These are phyloP conservation scores for Colletotrichum lini DNA, from an alignment of 2,329 filamentous ascomycete species.

Conservation along the genomic window DNA sequence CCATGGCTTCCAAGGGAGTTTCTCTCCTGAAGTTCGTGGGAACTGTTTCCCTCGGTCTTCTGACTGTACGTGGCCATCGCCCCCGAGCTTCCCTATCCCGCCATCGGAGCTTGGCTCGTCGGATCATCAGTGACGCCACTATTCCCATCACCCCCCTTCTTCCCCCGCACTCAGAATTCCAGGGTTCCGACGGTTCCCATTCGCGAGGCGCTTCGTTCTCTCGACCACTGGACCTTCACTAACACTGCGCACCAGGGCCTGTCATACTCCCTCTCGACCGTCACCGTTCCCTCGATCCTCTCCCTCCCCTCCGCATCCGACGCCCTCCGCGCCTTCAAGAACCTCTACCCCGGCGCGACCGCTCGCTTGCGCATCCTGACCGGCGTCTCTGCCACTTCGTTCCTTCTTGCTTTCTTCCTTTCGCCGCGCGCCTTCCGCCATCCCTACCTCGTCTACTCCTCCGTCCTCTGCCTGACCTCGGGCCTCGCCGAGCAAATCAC, in stretches of 20 bases:
- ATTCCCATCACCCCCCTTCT: conserved; percentile 29
- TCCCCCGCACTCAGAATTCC: conserved; percentile 32
- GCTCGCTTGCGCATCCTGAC: conserved; percentile 78
- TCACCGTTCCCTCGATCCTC: conserved; percentile 85
- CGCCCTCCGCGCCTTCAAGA: conserved; percentile 79
- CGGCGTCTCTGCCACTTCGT: conserved; percentile 77
- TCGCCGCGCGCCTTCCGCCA: conserved; percentile 84
- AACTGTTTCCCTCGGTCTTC: conserved; percentile 87
- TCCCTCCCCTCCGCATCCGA: conserved; percentile 82
- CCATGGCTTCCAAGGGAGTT: conserved; percentile 79
- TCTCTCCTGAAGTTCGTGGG: conserved; percentile 93
- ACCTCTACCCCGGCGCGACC: conserved; percentile 74
- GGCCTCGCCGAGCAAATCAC: conserved; percentile 66
- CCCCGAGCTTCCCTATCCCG: not conserved
- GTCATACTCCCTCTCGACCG: conserved; percentile 84
- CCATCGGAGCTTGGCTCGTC: conserved; percentile 8
- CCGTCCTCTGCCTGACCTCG: conserved; percentile 76
- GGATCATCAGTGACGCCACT: conserved; percentile 38
- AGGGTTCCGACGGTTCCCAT: not conserved
- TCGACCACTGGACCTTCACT: not conserved
- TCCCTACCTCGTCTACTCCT: conserved; percentile 92
- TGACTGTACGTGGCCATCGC: conserved; percentile 77
- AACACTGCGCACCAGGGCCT: conserved; percentile 75
- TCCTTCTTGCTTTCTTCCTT: conserved; percentile 83
- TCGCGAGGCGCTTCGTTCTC: not conserved